Conservation (phyloP, 306 rosid species). For the Cicer yamashitae region DNA sequence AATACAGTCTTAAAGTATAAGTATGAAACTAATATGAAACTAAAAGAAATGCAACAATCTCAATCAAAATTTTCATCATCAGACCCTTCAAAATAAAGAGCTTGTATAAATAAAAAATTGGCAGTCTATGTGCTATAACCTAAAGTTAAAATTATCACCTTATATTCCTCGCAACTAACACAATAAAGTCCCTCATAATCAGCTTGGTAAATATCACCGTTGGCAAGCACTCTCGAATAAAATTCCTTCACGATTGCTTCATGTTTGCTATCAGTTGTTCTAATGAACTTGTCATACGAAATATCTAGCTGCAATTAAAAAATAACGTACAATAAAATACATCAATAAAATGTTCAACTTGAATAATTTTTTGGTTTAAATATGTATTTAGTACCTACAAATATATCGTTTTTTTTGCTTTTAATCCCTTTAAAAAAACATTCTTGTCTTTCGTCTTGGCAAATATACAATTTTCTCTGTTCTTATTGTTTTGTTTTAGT, state of each 20-base stretch:
- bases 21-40: constrained; percentile 33
- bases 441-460: too few species aligned
- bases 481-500: too few species aligned
- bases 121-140: constrained; percentile 23
- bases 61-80: constrained; percentile 29
- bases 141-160: constrained; percentile 57
- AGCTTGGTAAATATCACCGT: constrained; percentile 89
- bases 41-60: constrained; percentile 25
- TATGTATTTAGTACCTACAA: too few species aligned
- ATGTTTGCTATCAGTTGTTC: constrained; percentile 90
- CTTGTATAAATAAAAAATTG: constrained; percentile 10
- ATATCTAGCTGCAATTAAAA: constrained; percentile 70
- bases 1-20: constrained; percentile 30
- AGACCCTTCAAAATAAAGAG: constrained; percentile 32
- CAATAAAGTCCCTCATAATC: constrained; percentile 97
- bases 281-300: constrained; percentile 85
- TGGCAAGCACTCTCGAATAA: constrained; percentile 87
- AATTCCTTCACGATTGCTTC: constrained; percentile 93
- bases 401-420: too few species aligned
- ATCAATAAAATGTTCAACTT: constrained; percentile 24
- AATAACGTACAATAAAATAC: not conserved
- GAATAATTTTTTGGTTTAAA: not conserved
- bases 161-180: constrained; percentile 93
- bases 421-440: too few species aligned
- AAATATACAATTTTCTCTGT: too few species aligned